Evolutionary conservation across 768 basidiomycete species (phyloP), one percentile per base, ranked within the genome.

Genomic region (Tremella yokohamensis): DNA sequence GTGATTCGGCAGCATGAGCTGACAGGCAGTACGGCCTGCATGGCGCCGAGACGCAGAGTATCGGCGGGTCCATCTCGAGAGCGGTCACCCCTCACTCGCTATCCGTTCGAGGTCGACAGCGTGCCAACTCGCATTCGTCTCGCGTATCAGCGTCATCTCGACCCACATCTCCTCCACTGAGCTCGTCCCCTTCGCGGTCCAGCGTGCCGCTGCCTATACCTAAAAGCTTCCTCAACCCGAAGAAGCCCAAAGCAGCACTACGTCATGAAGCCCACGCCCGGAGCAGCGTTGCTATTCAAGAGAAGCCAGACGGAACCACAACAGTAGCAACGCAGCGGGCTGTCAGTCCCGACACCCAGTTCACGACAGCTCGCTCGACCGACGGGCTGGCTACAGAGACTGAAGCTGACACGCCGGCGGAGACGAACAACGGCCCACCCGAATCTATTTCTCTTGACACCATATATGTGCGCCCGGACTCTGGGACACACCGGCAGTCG

Each of bases 231-330:
- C 45, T 64, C 12, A 57, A 55, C n/a, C 69, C 66, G 7, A 70
- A 66, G 47, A 70, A 73, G 52, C 64, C 69, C 1, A 53, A 49
- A 40, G 58, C 64, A 8, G 71, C 65, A 2, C 52, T 72, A 8
- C 34, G 61, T 38, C 53, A 62, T 6, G 70, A 69, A 47, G 47
- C 63, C 49, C 52, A 52, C 38, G 16, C 54, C 8, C 38, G 52
- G 24, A 34, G n/a, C 16, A 54, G 50, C 48, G 4, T 22, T 16
- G 2, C 15, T 6, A 45, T 45, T 8, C 4, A 15, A 22, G n/a
- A 15, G 25, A 12, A 29, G 26, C 51, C 3, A 15, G 51, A 22
- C 51, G 38, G 4, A 2, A 15, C 19, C 18, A 29, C 47, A 34
- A 11, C 11, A 4, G 12, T 8, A 19, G 11, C 18, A 38, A 9